Percentiles rank a stretch among this genome's conserved stretches.
phyloP scores from a whole-genome alignment of 1,284 basidiomycete genomes.

The Cutaneotrichosporon arboriforme region DNA sequence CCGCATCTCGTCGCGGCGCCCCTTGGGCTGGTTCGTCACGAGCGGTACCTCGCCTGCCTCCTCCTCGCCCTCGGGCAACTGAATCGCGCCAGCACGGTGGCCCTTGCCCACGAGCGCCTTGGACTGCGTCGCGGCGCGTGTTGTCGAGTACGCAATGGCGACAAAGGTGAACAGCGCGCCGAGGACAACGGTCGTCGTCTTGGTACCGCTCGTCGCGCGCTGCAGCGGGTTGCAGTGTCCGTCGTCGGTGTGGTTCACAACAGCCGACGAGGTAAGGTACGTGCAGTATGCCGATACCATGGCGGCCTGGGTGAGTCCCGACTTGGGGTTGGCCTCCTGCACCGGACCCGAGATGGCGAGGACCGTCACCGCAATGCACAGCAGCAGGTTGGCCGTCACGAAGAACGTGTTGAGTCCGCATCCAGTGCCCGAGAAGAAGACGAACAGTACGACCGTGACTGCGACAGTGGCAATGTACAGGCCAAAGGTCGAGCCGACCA shows the following conservation, averaged over 20 bases:
- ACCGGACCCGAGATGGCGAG: constrained; percentile 78
- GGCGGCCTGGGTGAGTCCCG: constrained; percentile 88
- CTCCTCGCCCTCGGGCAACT: constrained; percentile 51
- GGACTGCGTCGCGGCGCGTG: constrained; percentile 89
- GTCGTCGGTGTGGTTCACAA: constrained; percentile 81
- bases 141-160: constrained; percentile 96
- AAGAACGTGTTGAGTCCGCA: constrained; percentile 89
- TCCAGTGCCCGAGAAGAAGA: constrained; percentile 79
- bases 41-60: constrained; percentile 57
- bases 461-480: constrained; percentile 80
- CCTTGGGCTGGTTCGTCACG: constrained; percentile 77
- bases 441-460: constrained; percentile 81
- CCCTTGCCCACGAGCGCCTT: constrained; percentile 76
- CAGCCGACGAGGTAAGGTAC: constrained; percentile 89
- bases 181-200: constrained; percentile 80
- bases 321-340: constrained; percentile 89
- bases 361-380: constrained; percentile 74
- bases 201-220: constrained; percentile 57
- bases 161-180: constrained; percentile 96
- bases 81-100: constrained; percentile 52
- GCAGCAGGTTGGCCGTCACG: constrained; percentile 85
- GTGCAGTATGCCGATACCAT: constrained; percentile 98
- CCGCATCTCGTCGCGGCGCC: constrained; percentile 72
- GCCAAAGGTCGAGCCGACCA: constrained; percentile 84
- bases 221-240: constrained; percentile 79